A percentile compares a stretch with the other conserved stretches of the same genome.
Evolutionary conservation across 768 basidiomycete genomes (phyloP).

Genomic region (Suillus brevipes): DNA sequence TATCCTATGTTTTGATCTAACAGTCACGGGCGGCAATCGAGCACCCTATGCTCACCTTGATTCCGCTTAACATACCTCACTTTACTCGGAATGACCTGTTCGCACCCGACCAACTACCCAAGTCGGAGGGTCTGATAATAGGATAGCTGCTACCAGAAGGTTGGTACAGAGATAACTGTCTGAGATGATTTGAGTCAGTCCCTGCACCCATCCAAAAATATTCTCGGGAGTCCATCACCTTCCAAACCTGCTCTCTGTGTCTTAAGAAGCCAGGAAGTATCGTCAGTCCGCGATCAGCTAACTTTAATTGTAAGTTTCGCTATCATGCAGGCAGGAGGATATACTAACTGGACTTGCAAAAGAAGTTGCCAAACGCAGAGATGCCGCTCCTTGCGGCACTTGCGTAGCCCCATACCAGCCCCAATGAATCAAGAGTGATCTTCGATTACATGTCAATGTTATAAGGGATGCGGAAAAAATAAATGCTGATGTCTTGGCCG

Average conservation of each 20-base stretch:
- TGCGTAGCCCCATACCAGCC: constrained; percentile 25
- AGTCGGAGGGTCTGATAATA: background rate
- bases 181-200: too few species aligned
- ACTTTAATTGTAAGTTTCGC: constrained; percentile 21
- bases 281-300: constrained; percentile 28
- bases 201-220: constrained; percentile 14
- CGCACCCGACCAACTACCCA: background rate
- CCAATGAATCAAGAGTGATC: constrained; percentile 22
- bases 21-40: background rate
- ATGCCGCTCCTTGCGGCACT: constrained; percentile 27
- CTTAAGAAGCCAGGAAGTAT: constrained; percentile 29
- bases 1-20: background rate
- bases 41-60: background rate
- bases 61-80: background rate
- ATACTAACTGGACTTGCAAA: constrained; percentile 5
- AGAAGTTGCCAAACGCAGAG: constrained; percentile 28
- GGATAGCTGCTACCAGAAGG: background rate
- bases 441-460: constrained; percentile 26
- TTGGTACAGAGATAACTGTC: background rate
- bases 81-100: background rate
- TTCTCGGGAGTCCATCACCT: constrained; percentile 21
- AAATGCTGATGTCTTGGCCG: background rate
- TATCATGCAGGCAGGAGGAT: background rate
- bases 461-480: constrained; percentile 19
- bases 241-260: constrained; percentile 24